Percentiles rank a stretch among this genome's conserved stretches.
Evolutionary conservation across 1,139 yeast genomes (phyloP).

Genomic region (Pichia sp.): DNA sequence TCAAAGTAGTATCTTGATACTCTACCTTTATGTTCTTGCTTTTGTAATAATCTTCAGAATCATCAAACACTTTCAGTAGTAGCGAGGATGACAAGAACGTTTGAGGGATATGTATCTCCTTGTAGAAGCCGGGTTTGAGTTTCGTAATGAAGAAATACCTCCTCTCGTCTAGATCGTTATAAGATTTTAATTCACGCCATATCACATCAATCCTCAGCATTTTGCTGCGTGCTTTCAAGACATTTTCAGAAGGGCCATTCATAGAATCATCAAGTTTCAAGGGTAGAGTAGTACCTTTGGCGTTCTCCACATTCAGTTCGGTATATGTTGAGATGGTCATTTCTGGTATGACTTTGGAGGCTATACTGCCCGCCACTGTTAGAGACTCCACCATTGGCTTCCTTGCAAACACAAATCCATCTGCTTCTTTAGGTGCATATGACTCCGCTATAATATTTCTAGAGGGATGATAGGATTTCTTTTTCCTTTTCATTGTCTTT

Average conservation of each 20-base stretch:
- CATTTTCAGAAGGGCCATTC: no score
- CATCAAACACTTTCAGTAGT: background rate
- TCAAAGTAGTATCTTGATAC: constrained; percentile 1
- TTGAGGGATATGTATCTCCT: background rate
- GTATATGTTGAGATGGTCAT: no score
- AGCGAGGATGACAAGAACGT: constrained; percentile 4
- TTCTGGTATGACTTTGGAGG: no score
- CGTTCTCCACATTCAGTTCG: no score
- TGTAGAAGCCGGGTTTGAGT: constrained; percentile 2
- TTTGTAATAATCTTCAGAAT: constrained; percentile 1
- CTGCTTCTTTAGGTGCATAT: constrained; percentile 9
- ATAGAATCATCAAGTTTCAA: no score
- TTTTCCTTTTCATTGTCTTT: no score
- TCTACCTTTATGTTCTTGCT: constrained; percentile 3
- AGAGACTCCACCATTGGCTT: no score
- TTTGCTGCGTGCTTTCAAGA: no score
- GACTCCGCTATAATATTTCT: constrained; percentile 9
- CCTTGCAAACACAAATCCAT: constrained; percentile 14
- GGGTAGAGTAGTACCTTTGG: no score
- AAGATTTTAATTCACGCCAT: background rate
- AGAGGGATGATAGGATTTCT: no score
- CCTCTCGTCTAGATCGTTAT: background rate
- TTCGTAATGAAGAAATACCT: background rate
- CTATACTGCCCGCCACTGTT: no score
- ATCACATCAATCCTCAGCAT: background rate